Evolutionary conservation across 768 basidiomycete species (phyloP), one percentile per base, ranked within the genome.

Genomic region (Gloeopeniophorella convolvens): DNA sequence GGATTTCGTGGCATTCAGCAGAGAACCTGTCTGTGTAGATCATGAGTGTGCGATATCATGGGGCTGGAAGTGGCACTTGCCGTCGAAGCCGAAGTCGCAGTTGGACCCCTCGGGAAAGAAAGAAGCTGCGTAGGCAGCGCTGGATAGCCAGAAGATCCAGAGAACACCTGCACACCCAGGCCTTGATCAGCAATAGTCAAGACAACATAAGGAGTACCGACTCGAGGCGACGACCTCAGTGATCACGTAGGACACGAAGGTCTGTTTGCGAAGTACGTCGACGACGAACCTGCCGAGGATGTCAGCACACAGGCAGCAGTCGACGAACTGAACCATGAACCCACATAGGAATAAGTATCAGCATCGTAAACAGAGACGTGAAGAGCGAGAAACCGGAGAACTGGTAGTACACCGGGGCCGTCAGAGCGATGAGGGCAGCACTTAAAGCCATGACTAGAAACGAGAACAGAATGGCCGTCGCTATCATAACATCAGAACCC

Each of bases 81-180:
- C n/a, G n/a, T n/a, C n/a, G n/a, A n/a, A n/a, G n/a, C n/a, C n/a
- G n/a, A 16, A 16, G 6, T 51, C 48, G 46, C 55, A 59, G 39
- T 6, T 23, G 23, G 41, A 4, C 23, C 28, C 39, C n/a, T 40
- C n/a, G 21, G 23, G 41, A 42, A 27, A 24, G 28, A 18, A 26
- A 10, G 24, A 26, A n/a, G 55, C 60, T 1, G 67, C 41, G 33
- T 62, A 54, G 9, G 59, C 66, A 3, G 55, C 72, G 28, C 63
- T 55, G 3, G 69, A 67, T 20, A 71, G 60, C 69, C 67, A 70
- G 26, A 72, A 59, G 41, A 68, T 51, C 57, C 62, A 66, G 26
- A 72, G 60, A 28, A 64, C 15, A 28, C 42, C 66, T 68, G 43
- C 8, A 32, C 45, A 18, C 32, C 15, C 26, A 35, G 30, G 12